phyloP scores from a whole-genome alignment of 495 filamentous ascomycete species.

The Xylaria acuta region DNA sequence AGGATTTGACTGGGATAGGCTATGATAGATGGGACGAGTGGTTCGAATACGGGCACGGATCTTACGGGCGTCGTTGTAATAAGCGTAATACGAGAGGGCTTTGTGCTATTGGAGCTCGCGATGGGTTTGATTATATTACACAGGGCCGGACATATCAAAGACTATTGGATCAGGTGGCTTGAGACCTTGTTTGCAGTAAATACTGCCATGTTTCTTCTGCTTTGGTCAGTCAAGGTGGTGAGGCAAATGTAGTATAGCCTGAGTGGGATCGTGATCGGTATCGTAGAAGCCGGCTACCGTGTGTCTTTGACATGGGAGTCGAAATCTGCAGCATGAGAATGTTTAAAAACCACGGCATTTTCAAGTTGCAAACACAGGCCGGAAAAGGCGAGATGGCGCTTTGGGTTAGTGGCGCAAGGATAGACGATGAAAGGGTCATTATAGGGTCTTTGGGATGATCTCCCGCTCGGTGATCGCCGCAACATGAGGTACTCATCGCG shows the following conservation, averaged over 20 bases:
- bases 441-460: conserved; percentile 23
- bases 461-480: conserved; percentile 32
- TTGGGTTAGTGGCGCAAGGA: conserved; percentile 10
- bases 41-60: not conserved
- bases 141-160: not conserved
- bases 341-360: conserved; percentile 7
- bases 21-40: not conserved
- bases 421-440: not conserved
- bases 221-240: not conserved
- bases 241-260: not conserved
- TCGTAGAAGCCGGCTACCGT: conserved; percentile 6
- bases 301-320: not conserved
- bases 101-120: not conserved
- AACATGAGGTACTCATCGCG: conserved; percentile 28
- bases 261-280: conserved; percentile 11
- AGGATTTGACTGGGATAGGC: not conserved
- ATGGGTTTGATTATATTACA: not conserved
- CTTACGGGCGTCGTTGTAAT: not conserved
- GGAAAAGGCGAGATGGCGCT: not conserved
- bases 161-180: not conserved
- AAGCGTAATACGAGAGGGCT: not conserved
- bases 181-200: not conserved
- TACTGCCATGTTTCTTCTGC: not conserved
- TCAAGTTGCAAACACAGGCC: not conserved
- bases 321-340: not conserved